Conservation (phyloP, 768 basidiomycete genomes). For the Tricholoma furcatifolium region DNA sequence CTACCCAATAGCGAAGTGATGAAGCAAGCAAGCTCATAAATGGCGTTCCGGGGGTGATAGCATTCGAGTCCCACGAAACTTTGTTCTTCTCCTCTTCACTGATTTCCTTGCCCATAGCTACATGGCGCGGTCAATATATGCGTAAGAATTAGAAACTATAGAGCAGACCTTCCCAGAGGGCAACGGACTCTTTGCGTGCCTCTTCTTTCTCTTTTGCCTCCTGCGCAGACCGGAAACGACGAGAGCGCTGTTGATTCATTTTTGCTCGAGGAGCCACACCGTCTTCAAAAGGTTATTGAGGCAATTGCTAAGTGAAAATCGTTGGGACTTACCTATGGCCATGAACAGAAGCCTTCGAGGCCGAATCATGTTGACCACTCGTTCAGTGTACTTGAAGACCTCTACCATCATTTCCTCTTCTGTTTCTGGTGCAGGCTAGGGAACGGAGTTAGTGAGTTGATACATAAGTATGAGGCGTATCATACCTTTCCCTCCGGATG, state of each 20-base stretch:
- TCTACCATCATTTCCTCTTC: conserved; percentile 99
- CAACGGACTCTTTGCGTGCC: conserved; percentile 77
- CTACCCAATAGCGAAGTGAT: conserved; percentile 95
- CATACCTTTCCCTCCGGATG: conserved; percentile 94
- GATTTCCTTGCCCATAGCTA: conserved; percentile 91
- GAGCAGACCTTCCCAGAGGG: conserved; percentile 77
- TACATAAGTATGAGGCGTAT: conserved; percentile 1
- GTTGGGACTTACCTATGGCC: conserved; percentile 78
- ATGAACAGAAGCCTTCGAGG: conserved; percentile 96
- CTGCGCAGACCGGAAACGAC: conserved; percentile 92
- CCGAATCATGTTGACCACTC: conserved; percentile 95
- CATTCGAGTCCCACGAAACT: conserved; percentile 95
- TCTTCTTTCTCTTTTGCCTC: conserved; percentile 95
- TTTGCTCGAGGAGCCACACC: conserved; percentile 98
- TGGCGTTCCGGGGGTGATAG: conserved; percentile 97
- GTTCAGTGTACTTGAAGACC: conserved; percentile 94
- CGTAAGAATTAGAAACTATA: background rate
- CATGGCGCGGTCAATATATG: conserved; percentile 1
- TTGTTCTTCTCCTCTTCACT: conserved; percentile 82
- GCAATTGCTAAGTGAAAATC: background rate
- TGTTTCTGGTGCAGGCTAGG: conserved; percentile 90
- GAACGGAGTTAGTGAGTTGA: background rate
- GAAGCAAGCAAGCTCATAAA: conserved; percentile 93
- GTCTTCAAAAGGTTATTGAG: conserved; percentile 45
- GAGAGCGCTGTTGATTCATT: conserved; percentile 99